Conservation (phyloP, 2,329 filamentous ascomycete species). For the Colletotrichum karsti region DNA sequence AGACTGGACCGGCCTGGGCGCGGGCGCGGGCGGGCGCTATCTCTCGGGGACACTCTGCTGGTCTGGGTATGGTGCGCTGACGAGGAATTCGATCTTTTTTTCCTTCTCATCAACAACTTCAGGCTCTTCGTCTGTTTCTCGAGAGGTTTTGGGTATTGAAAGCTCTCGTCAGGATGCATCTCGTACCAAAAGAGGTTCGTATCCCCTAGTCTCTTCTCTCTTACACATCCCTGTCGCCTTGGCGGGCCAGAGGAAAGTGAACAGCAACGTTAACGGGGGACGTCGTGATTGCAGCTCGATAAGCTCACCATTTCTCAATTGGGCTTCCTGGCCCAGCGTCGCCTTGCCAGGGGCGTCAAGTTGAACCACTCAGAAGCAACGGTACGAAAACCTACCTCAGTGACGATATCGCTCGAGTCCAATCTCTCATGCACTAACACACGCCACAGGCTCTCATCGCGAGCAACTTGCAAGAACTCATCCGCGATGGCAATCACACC, state of each 20-base stretch:
- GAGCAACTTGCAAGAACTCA: conserved; percentile 92
- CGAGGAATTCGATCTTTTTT: not conserved
- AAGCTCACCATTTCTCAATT: conserved; percentile 94
- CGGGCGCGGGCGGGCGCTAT: conserved; percentile 15
- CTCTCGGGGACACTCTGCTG: not conserved
- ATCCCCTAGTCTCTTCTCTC: not conserved
- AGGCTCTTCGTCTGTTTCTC: not conserved
- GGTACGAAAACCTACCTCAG: conserved; percentile 52
- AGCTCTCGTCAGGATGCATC: conserved; percentile 47
- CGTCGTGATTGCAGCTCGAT: conserved; percentile 72
- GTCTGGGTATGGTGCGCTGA: not conserved
- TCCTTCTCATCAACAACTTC: not conserved
- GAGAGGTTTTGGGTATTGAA: conserved; percentile 2
- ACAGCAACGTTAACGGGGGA: conserved; percentile 26
- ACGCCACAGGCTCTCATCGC: conserved; percentile 76
- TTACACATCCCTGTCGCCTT: conserved; percentile 28
- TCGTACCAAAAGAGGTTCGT: conserved; percentile 58
- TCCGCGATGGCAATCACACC: conserved; percentile 93
- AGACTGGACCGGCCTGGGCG: not conserved
- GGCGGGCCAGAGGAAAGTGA: not conserved
- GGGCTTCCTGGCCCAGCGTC: conserved; percentile 85
- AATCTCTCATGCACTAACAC: conserved; percentile 16
- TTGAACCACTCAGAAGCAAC: conserved; percentile 91
- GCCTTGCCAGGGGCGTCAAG: conserved; percentile 86
- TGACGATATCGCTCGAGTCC: not conserved